phyloP scores from a whole-genome alignment of 805 yeast genomes.

The Lipomyces sp. region DNA sequence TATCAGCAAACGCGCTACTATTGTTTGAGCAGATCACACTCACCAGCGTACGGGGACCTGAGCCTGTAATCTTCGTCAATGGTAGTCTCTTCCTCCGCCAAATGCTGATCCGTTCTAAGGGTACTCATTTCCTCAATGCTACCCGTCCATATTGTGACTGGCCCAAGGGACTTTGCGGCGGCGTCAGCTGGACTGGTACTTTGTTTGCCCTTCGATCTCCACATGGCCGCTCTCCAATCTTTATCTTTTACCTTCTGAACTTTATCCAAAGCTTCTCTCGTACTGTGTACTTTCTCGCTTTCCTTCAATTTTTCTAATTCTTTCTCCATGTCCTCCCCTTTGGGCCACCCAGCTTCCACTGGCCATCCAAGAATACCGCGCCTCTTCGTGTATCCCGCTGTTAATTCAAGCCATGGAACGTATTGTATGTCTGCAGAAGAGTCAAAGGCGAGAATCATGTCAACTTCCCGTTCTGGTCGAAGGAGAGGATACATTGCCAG shows the following conservation, averaged over 20 bases:
- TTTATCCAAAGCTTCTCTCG: conserved; percentile 8
- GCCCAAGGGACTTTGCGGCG: conserved; percentile 20
- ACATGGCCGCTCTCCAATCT: not conserved
- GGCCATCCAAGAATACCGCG: conserved; percentile 40
- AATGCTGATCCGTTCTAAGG: not conserved
- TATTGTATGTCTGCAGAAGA: conserved; percentile 50
- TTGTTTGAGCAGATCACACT: not conserved
- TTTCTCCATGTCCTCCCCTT: not conserved
- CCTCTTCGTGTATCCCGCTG: conserved; percentile 37
- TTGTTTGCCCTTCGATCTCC: not conserved
- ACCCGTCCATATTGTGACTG: conserved; percentile 35
- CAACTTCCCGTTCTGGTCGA: conserved; percentile 60
- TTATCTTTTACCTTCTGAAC: conserved; percentile 9
- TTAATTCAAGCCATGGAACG: conserved; percentile 40
- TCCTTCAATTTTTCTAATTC: conserved; percentile 19
- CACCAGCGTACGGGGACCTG: conserved; percentile 7
- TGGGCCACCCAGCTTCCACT: conserved; percentile 29
- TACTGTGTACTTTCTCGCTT: conserved; percentile 9
- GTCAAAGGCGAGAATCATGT: conserved; percentile 64
- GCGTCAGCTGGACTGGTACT: not conserved
- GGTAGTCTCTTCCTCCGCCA: not conserved
- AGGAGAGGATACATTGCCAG: conserved; percentile 58
- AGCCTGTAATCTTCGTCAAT: conserved; percentile 22
- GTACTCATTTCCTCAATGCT: conserved; percentile 7
- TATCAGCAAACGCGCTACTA: not conserved